These are phyloP conservation scores for Mycena kentingensis DNA, from an alignment of 768 basidiomycete species.

Conservation along the genomic window DNA sequence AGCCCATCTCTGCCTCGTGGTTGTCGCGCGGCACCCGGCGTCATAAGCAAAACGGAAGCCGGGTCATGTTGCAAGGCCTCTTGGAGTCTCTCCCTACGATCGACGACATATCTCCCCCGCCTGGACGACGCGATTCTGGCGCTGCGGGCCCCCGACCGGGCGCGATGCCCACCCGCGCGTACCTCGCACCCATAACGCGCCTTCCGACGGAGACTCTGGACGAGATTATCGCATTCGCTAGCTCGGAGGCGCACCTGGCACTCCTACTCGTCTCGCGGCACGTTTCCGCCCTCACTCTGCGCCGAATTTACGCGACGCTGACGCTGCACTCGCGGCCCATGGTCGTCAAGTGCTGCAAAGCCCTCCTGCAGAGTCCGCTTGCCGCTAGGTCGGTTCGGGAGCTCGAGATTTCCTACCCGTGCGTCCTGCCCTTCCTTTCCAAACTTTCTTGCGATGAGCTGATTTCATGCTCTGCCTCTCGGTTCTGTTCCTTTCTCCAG, in stretches of 20 bases:
- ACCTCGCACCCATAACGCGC: conserved; percentile 13
- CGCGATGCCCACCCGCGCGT: background rate
- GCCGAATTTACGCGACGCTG: conserved; percentile 37
- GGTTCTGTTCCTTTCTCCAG: no score
- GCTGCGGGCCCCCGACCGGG: conserved; percentile 18
- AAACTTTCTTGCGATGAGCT: no score
- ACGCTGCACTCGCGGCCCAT: conserved; percentile 30
- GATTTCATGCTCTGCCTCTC: no score
- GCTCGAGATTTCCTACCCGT: conserved; percentile 39
- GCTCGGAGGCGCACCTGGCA: conserved; percentile 31
- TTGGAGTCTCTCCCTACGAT: conserved; percentile 16
- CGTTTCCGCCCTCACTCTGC: conserved; percentile 34
- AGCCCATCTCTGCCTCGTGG: conserved; percentile 23
- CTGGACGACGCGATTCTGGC: conserved; percentile 4
- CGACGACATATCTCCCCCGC: conserved; percentile 3
- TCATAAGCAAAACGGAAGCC: conserved; percentile 5
- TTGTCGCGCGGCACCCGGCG: conserved; percentile 18
- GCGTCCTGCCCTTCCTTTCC: conserved; percentile 17
- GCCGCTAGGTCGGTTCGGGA: conserved; percentile 34
- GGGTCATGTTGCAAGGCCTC: conserved; percentile 14
- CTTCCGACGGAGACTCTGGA: conserved; percentile 41
- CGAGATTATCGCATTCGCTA: conserved; percentile 33
- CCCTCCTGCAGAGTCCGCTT: conserved; percentile 29
- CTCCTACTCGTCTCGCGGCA: conserved; percentile 37
- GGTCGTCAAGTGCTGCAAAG: conserved; percentile 37